Percentiles rank a stretch among this genome's conserved stretches.
Evolutionary conservation across 495 filamentous ascomycete genomes (phyloP).

Genomic region (Chaetomium tenue): DNA sequence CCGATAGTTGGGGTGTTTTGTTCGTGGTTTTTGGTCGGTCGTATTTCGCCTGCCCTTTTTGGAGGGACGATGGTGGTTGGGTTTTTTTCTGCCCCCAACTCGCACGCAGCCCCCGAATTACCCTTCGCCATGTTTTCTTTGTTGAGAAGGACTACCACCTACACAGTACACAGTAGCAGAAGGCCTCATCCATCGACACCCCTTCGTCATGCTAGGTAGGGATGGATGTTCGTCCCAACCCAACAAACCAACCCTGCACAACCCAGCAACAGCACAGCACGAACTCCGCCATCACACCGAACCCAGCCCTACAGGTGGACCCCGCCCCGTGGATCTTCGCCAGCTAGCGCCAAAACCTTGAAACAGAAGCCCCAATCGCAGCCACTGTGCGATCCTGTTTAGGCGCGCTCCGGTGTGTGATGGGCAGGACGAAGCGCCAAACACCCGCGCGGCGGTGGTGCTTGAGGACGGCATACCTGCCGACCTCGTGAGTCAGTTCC

Average conservation of each 20-base stretch:
- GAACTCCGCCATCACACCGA: neutral
- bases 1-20: neutral
- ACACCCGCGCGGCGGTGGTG: neutral
- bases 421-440: neutral
- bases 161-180: no score
- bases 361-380: constrained; percentile 13
- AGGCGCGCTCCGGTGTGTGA: constrained; percentile 7
- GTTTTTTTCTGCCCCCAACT: no score
- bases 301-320: constrained; percentile 18
- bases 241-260: neutral
- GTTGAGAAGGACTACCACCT: no score
- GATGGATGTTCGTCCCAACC: neutral
- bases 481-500: no score
- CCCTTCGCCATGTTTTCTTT: no score
- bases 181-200: neutral
- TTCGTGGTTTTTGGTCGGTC: no score
- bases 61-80: no score
- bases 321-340: neutral
- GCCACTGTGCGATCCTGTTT: neutral
- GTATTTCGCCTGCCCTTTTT: neutral
- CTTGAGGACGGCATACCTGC: no score
- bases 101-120: no score
- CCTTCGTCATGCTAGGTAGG: neutral
- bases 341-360: neutral
- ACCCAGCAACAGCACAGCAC: no score